Base-by-base conservation (phyloP, 2,329 filamentous ascomycete species). In the Sphaerostilbella broomeana region DNA sequence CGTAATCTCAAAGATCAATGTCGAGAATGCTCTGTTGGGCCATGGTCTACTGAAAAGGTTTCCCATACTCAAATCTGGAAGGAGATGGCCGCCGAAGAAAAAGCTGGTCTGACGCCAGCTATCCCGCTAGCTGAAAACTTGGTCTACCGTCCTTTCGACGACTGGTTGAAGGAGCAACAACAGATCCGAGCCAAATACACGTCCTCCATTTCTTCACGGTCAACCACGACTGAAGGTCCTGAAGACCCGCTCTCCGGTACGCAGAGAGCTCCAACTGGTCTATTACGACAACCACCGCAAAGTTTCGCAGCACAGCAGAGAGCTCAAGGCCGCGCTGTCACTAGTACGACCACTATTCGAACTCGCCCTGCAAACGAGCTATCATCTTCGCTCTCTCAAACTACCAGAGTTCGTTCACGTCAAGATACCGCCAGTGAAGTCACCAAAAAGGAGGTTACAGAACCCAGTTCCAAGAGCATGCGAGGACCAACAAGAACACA, bases 221-320 rank as follows among this genome's bases (percentile, higher is more conserved):
- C 58, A 24, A 40, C 51, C 24, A 40, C 58, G 19, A 41, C 51
- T 21, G 21, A 41, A 7, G 21, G 34, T 20, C 51, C 54, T 8
- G 63, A 65, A 21, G 63, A 70, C 21, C 58, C 60, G 28, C 51
- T 53, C 9, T 47, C 52, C 6, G 35, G 50, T 27, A 49, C 56
- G 4, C 63, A 66, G 44, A 57, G 57, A 35, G 55, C 56, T 1
- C 60, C 65, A 0, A 58, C 64, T 0, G 67, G 66, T 4, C 58
- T 77, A 5, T 55, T 78, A 16, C 66, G 69, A 24, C 72, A 68
- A 24, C 74, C 69, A 3, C 75, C 75, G 8, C 77, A 81, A 53
- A 82, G 78, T 53, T 82, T 81, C 56, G 78, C 78, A 10, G 78
- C 78, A 4, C 78, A 82, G 48, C 78, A 82, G 49, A 64, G 78